Conservation (phyloP, 2,329 filamentous ascomycete genomes). For the Colletotrichum godetiae region DNA sequence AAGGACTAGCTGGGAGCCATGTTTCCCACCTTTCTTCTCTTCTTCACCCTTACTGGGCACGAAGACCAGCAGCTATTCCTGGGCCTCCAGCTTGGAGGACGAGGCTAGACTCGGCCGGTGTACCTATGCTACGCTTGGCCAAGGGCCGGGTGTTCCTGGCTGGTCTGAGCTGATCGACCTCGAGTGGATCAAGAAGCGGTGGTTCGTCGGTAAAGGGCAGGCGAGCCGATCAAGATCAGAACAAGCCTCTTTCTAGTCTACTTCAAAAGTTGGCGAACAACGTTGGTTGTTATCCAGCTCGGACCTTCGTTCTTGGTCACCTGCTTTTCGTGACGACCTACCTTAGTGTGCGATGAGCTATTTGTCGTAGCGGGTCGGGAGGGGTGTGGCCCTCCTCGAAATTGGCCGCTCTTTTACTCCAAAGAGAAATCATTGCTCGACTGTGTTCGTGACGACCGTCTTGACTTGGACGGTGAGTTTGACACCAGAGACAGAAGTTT, state of each 20-base stretch:
- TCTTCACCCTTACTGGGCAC: constrained; percentile 5
- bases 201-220: constrained; percentile 5
- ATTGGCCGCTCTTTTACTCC: constrained; percentile 1
- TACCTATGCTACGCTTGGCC: constrained; percentile 4
- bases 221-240: constrained; percentile 31
- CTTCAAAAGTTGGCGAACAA: neutral
- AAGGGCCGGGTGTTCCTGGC: constrained; percentile 22
- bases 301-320: constrained; percentile 8
- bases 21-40: neutral
- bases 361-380: neutral
- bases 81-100: constrained; percentile 9
- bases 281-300: neutral
- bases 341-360: neutral
- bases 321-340: neutral
- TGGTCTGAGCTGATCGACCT: constrained; percentile 13
- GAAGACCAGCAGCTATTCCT: constrained; percentile 1
- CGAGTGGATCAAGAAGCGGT: neutral
- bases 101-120: neutral
- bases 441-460: neutral
- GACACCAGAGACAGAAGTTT: constrained; percentile 14
- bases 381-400: neutral
- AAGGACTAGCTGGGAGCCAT: constrained; percentile 6
- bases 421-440: constrained; percentile 3
- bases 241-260: constrained; percentile 19
- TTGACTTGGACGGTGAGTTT: neutral